A percentile compares a stretch with the other conserved stretches of the same genome.
Evolutionary conservation across 305 asterid genomes (phyloP).

Genomic region (Solanum hybrid): DNA sequence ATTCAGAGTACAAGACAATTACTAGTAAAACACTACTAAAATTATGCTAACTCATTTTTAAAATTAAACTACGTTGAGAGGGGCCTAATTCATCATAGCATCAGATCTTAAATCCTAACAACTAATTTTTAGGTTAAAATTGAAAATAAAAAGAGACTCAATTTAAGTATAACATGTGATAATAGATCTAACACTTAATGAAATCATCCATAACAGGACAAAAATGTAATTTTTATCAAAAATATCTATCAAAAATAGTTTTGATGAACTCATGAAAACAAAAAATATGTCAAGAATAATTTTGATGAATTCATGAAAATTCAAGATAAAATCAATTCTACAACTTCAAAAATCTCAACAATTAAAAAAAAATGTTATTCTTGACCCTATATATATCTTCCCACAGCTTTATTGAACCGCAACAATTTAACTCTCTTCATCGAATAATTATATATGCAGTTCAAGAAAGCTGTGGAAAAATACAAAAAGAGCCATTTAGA

Average conservation of each 20-base stretch:
- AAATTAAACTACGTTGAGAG: neutral
- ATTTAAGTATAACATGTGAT: neutral
- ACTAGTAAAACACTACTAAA: neutral
- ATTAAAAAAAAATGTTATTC: neutral
- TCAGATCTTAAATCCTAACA: neutral
- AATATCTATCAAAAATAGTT: no score
- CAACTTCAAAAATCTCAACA: neutral
- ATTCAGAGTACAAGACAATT: neutral
- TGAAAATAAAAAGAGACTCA: neutral
- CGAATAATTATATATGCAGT: constrained; percentile 27
- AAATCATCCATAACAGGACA: neutral
- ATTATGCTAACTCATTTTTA: no score
- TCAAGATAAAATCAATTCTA: neutral
- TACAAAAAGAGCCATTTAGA: constrained; percentile 33
- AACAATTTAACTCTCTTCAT: neutral
- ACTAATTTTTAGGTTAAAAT: neutral
- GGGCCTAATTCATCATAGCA: no score
- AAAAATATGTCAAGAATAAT: no score
- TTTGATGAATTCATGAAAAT: no score
- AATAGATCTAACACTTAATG: neutral
- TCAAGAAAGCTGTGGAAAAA: constrained; percentile 85
- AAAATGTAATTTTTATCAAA: neutral
- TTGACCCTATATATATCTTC: constrained; percentile 38
- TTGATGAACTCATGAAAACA: no score
- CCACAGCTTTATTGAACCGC: constrained; percentile 69